A percentile compares a stretch with the other conserved stretches of the same genome.
Conservation (phyloP, 2,329 filamentous ascomycete species). For the Celoporthe dispersa region DNA sequence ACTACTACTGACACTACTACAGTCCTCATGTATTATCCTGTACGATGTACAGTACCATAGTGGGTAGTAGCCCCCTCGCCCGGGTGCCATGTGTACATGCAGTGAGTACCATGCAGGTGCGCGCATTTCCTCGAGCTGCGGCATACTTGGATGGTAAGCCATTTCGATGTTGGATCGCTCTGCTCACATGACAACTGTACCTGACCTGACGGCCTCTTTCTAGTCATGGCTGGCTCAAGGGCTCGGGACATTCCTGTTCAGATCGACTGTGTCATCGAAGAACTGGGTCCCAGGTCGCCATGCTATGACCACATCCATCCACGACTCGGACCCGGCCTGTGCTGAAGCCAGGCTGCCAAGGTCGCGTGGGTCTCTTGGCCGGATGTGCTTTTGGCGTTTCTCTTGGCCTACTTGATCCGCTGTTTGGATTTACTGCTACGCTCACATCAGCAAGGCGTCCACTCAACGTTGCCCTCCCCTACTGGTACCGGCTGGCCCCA, state of each 20-base stretch:
- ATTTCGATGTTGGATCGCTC: too few relatives aligned
- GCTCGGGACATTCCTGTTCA: neutral
- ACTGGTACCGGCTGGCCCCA: neutral
- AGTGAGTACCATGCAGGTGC: too few relatives aligned
- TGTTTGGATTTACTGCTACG: neutral
- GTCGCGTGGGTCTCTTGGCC: neutral
- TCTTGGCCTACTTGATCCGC: neutral
- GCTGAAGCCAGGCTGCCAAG: neutral
- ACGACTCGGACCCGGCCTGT: neutral
- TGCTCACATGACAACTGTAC: neutral
- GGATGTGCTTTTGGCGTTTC: neutral
- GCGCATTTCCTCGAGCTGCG: too few relatives aligned
- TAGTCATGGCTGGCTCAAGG: neutral
- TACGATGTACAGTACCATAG: too few relatives aligned
- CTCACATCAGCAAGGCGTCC: neutral
- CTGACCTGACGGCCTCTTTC: neutral
- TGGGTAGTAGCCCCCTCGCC: neutral
- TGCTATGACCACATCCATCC: neutral
- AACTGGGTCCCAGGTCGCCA: neutral
- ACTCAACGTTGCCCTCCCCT: neutral
- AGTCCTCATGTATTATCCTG: neutral
- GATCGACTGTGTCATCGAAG: neutral
- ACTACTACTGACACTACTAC: neutral
- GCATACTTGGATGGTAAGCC: neutral
- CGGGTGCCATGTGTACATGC: too few relatives aligned